A percentile compares a stretch with the other conserved stretches of the same genome.
These are phyloP conservation scores for Irpex sp. DNA, from an alignment of 1,284 basidiomycete genomes.

Conservation along the genomic window DNA sequence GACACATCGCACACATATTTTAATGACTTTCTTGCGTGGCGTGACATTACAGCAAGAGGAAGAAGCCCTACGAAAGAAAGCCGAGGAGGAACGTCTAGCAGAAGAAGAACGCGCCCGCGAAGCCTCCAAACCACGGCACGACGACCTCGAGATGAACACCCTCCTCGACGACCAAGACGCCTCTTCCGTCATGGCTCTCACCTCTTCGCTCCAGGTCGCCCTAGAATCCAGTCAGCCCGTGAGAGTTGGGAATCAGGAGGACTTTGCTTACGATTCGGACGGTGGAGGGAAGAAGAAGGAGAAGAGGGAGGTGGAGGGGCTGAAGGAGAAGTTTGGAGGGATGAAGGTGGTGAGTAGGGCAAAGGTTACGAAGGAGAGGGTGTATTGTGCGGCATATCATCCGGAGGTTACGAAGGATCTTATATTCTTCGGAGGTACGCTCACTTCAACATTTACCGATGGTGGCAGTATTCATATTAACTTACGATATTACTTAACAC, in stretches of 20 bases:
- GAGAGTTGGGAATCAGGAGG: constrained; percentile 40
- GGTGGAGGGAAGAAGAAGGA: constrained; percentile 30
- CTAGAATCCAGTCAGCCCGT: constrained; percentile 33
- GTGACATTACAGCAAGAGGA: constrained; percentile 36
- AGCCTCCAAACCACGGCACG: constrained; percentile 63
- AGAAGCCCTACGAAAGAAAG: constrained; percentile 43
- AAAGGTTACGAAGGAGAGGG: constrained; percentile 68
- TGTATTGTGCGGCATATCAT: constrained; percentile 76
- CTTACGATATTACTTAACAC: neutral
- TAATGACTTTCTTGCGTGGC: neutral
- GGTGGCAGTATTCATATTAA: neutral
- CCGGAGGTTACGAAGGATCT: constrained; percentile 77
- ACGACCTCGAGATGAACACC: constrained; percentile 57
- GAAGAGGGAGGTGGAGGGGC: constrained; percentile 41
- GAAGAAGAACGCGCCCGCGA: constrained; percentile 57
- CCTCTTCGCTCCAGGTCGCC: constrained; percentile 38
- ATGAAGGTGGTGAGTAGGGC: constrained; percentile 67
- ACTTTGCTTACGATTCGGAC: constrained; percentile 33
- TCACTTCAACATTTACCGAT: no score
- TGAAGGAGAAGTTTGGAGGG: constrained; percentile 49
- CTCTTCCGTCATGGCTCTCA: constrained; percentile 42
- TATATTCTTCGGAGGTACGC: constrained; percentile 72
- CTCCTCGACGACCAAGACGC: constrained; percentile 47
- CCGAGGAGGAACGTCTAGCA: constrained; percentile 55
- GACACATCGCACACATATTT: neutral